Evolutionary conservation across 1,284 basidiomycete genomes (phyloP).

Genomic region (Cryptococcus sp.): DNA sequence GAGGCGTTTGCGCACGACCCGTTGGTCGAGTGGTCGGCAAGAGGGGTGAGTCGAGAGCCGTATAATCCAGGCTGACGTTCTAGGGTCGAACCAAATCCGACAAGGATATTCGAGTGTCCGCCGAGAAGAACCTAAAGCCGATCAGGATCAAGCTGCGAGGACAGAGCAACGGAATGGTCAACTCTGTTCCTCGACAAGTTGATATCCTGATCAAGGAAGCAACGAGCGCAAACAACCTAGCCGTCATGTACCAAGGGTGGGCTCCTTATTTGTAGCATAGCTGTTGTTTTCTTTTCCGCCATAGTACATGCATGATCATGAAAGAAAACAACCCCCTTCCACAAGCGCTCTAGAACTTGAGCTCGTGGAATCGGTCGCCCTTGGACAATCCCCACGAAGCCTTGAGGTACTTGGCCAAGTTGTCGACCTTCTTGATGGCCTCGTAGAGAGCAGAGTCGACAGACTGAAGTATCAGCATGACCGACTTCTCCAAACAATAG

Average conservation of each 20-base stretch:
- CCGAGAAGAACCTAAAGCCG: slow-evolving; percentile 66
- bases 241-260: slow-evolving; percentile 64
- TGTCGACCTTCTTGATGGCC: slow-evolving; percentile 87
- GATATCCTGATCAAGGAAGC: slow-evolving; percentile 86
- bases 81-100: slow-evolving; percentile 23
- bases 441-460: slow-evolving; percentile 80
- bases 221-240: slow-evolving; percentile 62
- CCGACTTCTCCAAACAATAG: too few relatives aligned
- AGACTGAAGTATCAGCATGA: slow-evolving; percentile 24
- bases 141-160: slow-evolving; percentile 82
- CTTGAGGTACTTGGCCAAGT: slow-evolving; percentile 89
- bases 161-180: slow-evolving; percentile 48
- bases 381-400: slow-evolving; percentile 92
- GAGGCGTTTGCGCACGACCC: slow-evolving; percentile 98
- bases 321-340: slow-evolving; percentile 1
- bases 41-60: slow-evolving; percentile 47
- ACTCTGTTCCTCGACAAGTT: slow-evolving; percentile 77
- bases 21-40: slow-evolving; percentile 89
- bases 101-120: slow-evolving; percentile 54
- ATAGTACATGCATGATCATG: slow-evolving; percentile 37
- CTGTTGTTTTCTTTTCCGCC: too few relatives aligned
- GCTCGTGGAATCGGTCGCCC: slow-evolving; percentile 56
- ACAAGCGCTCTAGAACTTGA: slow-evolving; percentile 45
- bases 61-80: not conserved
- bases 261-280: slow-evolving; percentile 67